These are phyloP conservation scores for Aspergillus olivimuriae DNA, from an alignment of 495 filamentous ascomycete species.

Conservation along the genomic window DNA sequence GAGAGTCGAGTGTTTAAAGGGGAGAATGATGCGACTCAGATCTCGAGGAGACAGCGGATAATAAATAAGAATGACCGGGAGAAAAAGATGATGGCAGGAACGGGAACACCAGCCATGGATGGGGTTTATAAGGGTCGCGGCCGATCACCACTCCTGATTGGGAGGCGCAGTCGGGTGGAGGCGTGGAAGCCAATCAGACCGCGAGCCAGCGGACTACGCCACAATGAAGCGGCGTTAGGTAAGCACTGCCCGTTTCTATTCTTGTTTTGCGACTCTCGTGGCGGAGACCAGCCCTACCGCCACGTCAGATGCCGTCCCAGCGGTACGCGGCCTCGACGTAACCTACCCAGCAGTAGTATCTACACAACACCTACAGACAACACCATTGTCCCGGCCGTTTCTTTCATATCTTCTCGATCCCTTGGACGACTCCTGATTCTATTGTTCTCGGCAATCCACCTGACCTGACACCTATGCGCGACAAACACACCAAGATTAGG, in stretches of 20 bases:
- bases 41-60: too few relatives aligned
- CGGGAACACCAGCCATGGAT: not conserved
- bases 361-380: too few relatives aligned
- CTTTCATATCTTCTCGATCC: not conserved
- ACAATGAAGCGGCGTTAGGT: slow-evolving; percentile 1
- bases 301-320: slow-evolving; percentile 15
- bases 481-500: not conserved
- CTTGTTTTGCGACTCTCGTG: slow-evolving; percentile 9
- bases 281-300: slow-evolving; percentile 13
- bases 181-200: slow-evolving; percentile 2
- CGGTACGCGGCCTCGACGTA: slow-evolving; percentile 8
- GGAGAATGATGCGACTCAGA: not conserved
- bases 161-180: too few relatives aligned
- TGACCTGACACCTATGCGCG: too few relatives aligned
- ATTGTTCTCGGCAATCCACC: too few relatives aligned
- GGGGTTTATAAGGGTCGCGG: not conserved
- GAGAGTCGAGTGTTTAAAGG: not conserved
- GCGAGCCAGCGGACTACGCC: slow-evolving; percentile 1
- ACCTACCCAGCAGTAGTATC: too few relatives aligned
- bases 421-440: too few relatives aligned
- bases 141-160: not conserved
- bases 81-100: not conserved
- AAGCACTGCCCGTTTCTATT: slow-evolving; percentile 6
- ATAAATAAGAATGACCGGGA: not conserved
- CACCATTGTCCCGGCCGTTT: not conserved